These are phyloP conservation scores for Hordeum marinum DNA, from an alignment of 176 grass and related monocot genomes.

Conservation along the genomic window DNA sequence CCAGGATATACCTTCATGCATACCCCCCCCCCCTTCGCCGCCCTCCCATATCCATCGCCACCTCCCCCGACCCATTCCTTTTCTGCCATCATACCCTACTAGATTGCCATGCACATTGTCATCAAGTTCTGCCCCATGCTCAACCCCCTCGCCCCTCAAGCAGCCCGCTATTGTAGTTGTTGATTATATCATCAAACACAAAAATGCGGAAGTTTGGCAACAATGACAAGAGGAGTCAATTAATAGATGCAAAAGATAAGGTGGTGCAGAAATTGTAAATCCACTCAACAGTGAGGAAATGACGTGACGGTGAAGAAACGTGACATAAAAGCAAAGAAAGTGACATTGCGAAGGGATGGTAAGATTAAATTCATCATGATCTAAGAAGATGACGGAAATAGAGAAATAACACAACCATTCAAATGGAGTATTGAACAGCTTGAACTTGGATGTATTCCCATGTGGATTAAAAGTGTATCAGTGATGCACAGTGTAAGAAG, in stretches of 20 bases:
- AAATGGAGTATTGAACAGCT: neutral
- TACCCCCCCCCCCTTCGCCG: too few relatives aligned
- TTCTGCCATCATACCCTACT: too few relatives aligned
- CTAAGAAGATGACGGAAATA: neutral
- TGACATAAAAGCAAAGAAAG: neutral
- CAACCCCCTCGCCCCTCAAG: too few relatives aligned
- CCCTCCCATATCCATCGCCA: too few relatives aligned
- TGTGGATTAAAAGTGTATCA: neutral
- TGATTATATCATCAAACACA: neutral
- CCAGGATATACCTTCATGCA: too few relatives aligned
- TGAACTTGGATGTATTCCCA: neutral
- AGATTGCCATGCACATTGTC: too few relatives aligned
- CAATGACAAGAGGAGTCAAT: neutral
- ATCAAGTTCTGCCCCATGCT: too few relatives aligned
- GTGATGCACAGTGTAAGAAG: neutral
- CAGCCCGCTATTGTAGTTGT: neutral
- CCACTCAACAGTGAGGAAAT: too few relatives aligned
- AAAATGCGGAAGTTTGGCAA: neutral
- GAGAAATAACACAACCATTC: neutral
- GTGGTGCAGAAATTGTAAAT: neutral
- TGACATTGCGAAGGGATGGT: neutral
- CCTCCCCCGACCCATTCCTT: too few relatives aligned
- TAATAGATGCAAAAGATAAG: neutral
- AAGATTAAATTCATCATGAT: neutral
- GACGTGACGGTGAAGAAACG: too few relatives aligned